Base-by-base conservation (phyloP, 345 rosid genomes). In the Aethionema arabicum region DNA sequence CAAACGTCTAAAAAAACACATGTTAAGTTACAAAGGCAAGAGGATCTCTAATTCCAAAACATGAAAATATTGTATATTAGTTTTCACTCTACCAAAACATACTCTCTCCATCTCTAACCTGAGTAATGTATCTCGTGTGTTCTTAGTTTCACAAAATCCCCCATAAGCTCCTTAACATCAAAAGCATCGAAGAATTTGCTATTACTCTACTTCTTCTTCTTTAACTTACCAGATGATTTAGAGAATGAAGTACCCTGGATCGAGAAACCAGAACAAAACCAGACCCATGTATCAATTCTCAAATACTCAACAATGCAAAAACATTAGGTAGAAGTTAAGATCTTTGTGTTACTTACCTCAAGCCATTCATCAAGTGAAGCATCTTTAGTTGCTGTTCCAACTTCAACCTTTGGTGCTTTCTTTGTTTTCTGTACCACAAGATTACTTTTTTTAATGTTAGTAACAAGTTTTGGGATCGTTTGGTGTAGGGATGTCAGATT, bases 301-400 rank as follows among this genome's bases (percentile, higher is more conserved):
- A 27, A 5, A 33, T 7, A 13, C 39, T 11, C 59, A 52, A 50
- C 10, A 42, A 27, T 37, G 48, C 11, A 50, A 30, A 65, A 66
- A 21, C 4, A 33, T 31, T 21, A 32, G 5, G 16, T 12, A 27
- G 9, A 62, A 47, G 27, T 39, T 37, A 12, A 42, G 13, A 36
- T 55, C 37, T 39, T 48, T 55, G 47, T 5, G 3, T 21, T n/a
- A n/a, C n/a, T 3, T 65, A 56, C 99, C 97, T 93, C 80, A 47
- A 93, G 95, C 99, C 99, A 93, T 67, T 93, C 99, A 60, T 93
- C 96, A 81, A 76, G 68, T 0, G 91, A 84, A 40, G 80, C 82
- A 80, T 90, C 95, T 15, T 77, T 80, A 43, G 78, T 56, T 39
- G 78, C 71, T 3, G 96, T 87, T 71, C 97, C 97, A 46, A 85